phyloP scores from a whole-genome alignment of 2,329 filamentous ascomycete species.

The Elsinoe necatrix region DNA sequence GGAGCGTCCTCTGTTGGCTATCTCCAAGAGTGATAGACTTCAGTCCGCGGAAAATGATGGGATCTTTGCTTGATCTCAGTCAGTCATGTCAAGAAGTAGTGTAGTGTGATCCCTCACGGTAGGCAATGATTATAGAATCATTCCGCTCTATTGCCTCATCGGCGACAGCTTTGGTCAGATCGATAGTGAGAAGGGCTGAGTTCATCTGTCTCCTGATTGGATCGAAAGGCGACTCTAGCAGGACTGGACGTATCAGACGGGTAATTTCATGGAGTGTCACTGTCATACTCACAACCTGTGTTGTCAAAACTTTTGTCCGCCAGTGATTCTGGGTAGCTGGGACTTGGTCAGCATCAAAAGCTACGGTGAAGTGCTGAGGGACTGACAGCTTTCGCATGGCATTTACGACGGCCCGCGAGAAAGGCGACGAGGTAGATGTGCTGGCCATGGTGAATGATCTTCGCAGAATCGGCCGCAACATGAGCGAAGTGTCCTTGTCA shows the following conservation, averaged over 20 bases:
- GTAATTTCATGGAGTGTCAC: not conserved
- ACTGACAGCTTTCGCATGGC: conserved; percentile 73
- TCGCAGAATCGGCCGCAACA: conserved; percentile 27
- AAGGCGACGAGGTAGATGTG: conserved; percentile 44
- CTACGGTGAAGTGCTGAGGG: not conserved
- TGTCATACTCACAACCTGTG: conserved; percentile 56
- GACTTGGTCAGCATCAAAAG: conserved; percentile 8
- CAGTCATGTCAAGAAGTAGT: conserved; percentile 18
- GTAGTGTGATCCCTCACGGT: conserved; percentile 55
- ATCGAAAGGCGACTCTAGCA: conserved; percentile 60
- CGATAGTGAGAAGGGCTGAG: conserved; percentile 73
- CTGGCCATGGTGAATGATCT: conserved; percentile 35
- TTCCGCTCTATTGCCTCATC: conserved; percentile 75
- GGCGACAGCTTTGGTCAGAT: conserved; percentile 80
- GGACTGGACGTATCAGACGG: conserved; percentile 38
- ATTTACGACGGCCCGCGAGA: conserved; percentile 60
- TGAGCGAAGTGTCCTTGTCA: not conserved
- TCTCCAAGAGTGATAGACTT: conserved; percentile 81
- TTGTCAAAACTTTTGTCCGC: conserved; percentile 94
- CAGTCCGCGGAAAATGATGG: conserved; percentile 89
- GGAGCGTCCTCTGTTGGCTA: conserved; percentile 75
- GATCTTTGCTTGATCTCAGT: conserved; percentile 51
- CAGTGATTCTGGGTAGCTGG: conserved; percentile 77
- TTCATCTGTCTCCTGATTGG: conserved; percentile 50
- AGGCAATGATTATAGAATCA: conserved; percentile 75